Evolutionary conservation across 352 stramenopile species (phyloP), one percentile per base, ranked within the genome.

Genomic region (Globisporangium paddicum): DNA sequence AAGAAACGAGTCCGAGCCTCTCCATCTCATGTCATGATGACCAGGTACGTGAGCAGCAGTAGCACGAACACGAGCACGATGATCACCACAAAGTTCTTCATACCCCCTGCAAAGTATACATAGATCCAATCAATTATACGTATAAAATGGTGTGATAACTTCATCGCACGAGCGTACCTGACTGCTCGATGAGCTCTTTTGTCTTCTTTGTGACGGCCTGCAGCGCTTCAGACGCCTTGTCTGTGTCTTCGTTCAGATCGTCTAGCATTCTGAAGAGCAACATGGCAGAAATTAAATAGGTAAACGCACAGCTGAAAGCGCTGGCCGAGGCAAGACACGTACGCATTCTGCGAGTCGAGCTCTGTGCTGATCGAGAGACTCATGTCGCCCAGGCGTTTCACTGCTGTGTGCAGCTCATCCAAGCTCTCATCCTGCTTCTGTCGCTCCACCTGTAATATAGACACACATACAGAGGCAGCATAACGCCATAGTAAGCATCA

Each of bases 21-120:
- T 19, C 25, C 83, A 71, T 28, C 19, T 87, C 71, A 91, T 73
- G 81, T 91, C 84, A 93, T 94, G 62, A 92, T 92, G 61, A 92
- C 84, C 62, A 92, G 73, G 69, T 92, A 92, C 63, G 84, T 94
- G 63, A 94, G 76, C 58, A 94, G 68, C 46, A 94, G 71, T 67
- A 94, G 63, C 60, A 94, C 82, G 26, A 94, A 68, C 55, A 88
- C 81, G 18, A 93, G 73, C 69, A 89, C 84, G 67, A 93, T 90
- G 75, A 94, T 92, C 51, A 94, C 74, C 53, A 90, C 74, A 56
- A 92, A 90, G 58, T 90, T 94, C 69, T 90, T 88, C 75, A 94
- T 82, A 56, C 84, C 84, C 50, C 84, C 82, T 88, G 57, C 50
- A 9, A 14, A 38, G 34, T 5, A 34, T 19, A 37, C 49, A 49